These are phyloP conservation scores for Trypanosoma rangeli DNA, from an alignment of 208 protist genomes.

Conservation along the genomic window DNA sequence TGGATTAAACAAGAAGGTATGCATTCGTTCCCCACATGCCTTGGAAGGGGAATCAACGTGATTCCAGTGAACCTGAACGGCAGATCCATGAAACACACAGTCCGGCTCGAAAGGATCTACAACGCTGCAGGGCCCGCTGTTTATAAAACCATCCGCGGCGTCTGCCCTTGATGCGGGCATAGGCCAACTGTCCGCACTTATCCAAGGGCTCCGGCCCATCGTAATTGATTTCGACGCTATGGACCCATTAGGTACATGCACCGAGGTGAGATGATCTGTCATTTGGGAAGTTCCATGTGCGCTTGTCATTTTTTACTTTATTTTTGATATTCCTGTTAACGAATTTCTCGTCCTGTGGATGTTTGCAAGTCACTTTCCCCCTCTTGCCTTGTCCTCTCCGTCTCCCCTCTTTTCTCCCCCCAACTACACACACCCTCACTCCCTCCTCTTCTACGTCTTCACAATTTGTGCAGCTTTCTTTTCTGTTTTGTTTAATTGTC, in stretches of 20 bases:
- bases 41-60: not conserved
- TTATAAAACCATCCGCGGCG: not conserved
- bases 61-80: not conserved
- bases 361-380: not conserved
- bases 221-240: not conserved
- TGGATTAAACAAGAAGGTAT: not conserved
- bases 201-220: not conserved
- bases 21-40: conserved; percentile 1
- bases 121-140: not conserved
- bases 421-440: too few relatives aligned
- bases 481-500: too few relatives aligned
- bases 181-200: not conserved
- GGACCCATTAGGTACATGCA: not conserved
- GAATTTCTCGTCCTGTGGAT: not conserved
- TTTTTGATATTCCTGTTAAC: not conserved
- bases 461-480: too few relatives aligned
- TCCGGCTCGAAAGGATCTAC: not conserved
- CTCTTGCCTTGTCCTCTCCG: not conserved
- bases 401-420: not conserved
- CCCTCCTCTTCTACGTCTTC: too few relatives aligned
- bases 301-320: too few relatives aligned
- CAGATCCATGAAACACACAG: not conserved
- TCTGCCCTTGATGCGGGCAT: not conserved
- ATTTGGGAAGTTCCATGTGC: not conserved
- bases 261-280: not conserved